Conservation (phyloP, 2,329 filamentous ascomycete genomes). For the Ophiostoma sp. region DNA sequence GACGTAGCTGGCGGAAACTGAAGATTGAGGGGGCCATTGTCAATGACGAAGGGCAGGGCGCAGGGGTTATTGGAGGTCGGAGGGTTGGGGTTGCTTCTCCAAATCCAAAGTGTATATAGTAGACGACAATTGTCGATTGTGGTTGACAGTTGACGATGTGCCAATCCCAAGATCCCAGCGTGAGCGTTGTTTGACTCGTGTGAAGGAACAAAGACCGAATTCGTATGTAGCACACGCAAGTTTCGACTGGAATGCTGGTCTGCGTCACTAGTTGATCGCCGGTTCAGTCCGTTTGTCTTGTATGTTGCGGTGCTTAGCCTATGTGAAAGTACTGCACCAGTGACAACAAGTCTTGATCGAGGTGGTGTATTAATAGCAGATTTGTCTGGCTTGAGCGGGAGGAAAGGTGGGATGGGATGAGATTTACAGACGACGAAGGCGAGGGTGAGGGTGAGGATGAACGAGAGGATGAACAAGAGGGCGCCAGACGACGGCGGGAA, state of each 20-base stretch:
- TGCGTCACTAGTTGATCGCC: slow-evolving; percentile 12
- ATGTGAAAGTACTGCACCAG: not conserved
- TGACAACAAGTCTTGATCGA: too few species aligned
- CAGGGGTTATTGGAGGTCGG: not conserved
- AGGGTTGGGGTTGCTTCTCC: slow-evolving; percentile 4
- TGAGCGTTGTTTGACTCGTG: not conserved
- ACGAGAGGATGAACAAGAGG: not conserved
- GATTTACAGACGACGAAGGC: not conserved
- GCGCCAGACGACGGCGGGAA: not conserved
- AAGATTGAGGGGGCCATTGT: slow-evolving; percentile 61
- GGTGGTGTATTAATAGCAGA: too few species aligned
- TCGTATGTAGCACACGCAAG: slow-evolving; percentile 12
- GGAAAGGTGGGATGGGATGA: not conserved
- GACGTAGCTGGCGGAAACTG: slow-evolving; percentile 63
- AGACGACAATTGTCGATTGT: not conserved
- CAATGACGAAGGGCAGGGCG: too few species aligned
- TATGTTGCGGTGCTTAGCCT: not conserved
- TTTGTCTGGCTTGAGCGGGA: too few species aligned
- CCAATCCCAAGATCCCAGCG: not conserved
- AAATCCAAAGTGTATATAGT: not conserved
- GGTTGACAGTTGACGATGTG: not conserved
- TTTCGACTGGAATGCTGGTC: slow-evolving; percentile 17
- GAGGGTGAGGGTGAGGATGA: not conserved
- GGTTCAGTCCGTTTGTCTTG: slow-evolving; percentile 14
- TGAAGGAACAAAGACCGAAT: not conserved